Evolutionary conservation across 2,329 filamentous ascomycete genomes (phyloP), one percentile per base, ranked within the genome.

Genomic region (Colletotrichum nymphaeae): DNA sequence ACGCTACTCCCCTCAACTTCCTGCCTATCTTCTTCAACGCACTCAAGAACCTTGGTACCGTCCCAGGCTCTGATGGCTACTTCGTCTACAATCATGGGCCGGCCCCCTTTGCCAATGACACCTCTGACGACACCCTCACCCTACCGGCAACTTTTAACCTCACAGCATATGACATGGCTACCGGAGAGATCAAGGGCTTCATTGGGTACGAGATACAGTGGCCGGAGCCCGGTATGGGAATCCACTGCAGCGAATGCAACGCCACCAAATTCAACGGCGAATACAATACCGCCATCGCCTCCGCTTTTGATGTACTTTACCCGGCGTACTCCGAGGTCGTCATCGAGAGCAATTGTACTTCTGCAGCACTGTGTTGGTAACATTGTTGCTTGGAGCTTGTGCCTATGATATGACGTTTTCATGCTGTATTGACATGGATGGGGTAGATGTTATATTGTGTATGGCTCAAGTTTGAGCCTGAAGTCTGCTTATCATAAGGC

Each of bases 31-130:
- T 75, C 52, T 72, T 75, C 64, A 35, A 62, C 12, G 72, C 35
- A n/a, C 30, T 75, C 14, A 74, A 74, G n/a, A 75, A 75, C 19
- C 72, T 75, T 5, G 74, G 74, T 11, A 68, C 74, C 6, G 60
- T 72, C n/a, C 14, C 59, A 22, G 64, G 49, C 22, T 19, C 74
- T 9, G 63, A 67, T 28, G 59, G 68, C 42, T 63, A 71, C 14
- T 75, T 74, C 24, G 53, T 64, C 14, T 32, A 62, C 32, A 68
- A 30, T 6, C 32, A 53, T 12, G 72, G 74, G 16, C 24, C 65
- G 4, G 68, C 65, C 30, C 67, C 63, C 42, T 73, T 73, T 5
- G 67, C 67, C 56, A 75, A 74, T 57, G 67, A 63, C 32, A 75
- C 72, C 37, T 63, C 72, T 19, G 72, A 74, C 56, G 72, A 72